A percentile compares a stretch with the other conserved stretches of the same genome.
Conservation (phyloP, 2,329 filamentous ascomycete genomes). For the Cephalotrichum gorgonifer region DNA sequence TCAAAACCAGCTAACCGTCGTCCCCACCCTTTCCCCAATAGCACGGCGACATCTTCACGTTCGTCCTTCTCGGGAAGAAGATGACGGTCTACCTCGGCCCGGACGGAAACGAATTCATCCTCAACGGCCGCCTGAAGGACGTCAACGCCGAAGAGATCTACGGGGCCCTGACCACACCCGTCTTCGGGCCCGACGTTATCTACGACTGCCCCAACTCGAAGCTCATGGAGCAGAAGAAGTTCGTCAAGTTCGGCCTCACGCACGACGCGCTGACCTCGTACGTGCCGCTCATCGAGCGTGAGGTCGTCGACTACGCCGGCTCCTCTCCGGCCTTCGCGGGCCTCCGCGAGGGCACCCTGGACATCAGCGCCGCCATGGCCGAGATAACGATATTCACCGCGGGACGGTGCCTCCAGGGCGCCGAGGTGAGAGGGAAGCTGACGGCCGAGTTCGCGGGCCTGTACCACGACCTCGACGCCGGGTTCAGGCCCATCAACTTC, state of each 20-base stretch:
- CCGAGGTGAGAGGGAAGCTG: conserved; percentile 63
- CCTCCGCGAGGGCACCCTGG: conserved; percentile 41
- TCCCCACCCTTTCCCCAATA: conserved; percentile 12
- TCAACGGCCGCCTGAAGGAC: conserved; percentile 42
- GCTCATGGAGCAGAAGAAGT: conserved; percentile 85
- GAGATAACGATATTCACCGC: conserved; percentile 79
- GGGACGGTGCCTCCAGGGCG: conserved; percentile 62
- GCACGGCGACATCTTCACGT: conserved; percentile 44
- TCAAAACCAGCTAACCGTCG: background rate
- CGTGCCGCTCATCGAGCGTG: conserved; percentile 60
- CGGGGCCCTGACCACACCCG: conserved; percentile 36
- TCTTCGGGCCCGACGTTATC: conserved; percentile 68
- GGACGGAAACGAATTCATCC: conserved; percentile 43
- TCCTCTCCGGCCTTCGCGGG: conserved; percentile 45
- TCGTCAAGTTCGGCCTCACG: conserved; percentile 63
- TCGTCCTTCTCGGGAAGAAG: conserved; percentile 38
- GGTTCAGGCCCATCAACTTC: conserved; percentile 75
- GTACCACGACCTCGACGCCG: conserved; percentile 72
- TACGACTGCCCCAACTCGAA: conserved; percentile 80
- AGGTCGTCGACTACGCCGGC: conserved; percentile 57
- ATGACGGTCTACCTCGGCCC: conserved; percentile 39
- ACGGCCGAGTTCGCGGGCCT: conserved; percentile 62
- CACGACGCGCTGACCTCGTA: conserved; percentile 53
- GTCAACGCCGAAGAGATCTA: conserved; percentile 46
- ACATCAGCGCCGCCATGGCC: conserved; percentile 58